Percentiles rank a stretch among this genome's conserved stretches.
Evolutionary conservation across 2,329 filamentous ascomycete genomes (phyloP).

Genomic region (Verticillium dahliae): DNA sequence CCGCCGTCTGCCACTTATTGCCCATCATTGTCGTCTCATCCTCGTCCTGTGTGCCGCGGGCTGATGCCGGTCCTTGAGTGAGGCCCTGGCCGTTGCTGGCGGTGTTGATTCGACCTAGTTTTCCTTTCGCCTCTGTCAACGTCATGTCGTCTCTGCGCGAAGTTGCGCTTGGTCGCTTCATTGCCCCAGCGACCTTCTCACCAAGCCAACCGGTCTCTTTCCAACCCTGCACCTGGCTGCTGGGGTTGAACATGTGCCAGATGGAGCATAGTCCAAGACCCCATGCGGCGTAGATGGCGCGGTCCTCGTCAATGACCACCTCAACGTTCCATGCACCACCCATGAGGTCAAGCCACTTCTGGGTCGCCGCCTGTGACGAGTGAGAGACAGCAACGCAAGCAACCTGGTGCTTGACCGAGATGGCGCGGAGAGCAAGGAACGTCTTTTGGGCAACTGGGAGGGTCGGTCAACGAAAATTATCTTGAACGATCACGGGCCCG

Average conservation of each 20-base stretch:
- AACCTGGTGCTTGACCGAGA: constrained; percentile 45
- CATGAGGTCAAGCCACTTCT: constrained; percentile 50
- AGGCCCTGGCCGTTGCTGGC: constrained; percentile 1
- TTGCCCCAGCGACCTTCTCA: constrained; percentile 38
- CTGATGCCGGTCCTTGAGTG: constrained; percentile 5
- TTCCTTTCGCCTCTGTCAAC: constrained; percentile 24
- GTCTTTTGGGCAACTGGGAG: constrained; percentile 46
- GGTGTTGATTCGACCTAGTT: constrained; percentile 21
- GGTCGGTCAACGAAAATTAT: background rate
- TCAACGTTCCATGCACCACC: constrained; percentile 52
- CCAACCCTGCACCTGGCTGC: constrained; percentile 45
- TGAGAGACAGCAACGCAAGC: constrained; percentile 55
- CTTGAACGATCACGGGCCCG: background rate
- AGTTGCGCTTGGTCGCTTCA: constrained; percentile 20
- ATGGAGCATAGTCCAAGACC: constrained; percentile 44
- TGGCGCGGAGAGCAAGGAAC: constrained; percentile 47
- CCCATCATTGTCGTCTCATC: constrained; percentile 37
- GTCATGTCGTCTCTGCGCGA: background rate
- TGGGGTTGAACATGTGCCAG: constrained; percentile 48
- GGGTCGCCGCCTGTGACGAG: constrained; percentile 47
- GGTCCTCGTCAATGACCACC: constrained; percentile 49
- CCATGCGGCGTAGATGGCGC: constrained; percentile 52
- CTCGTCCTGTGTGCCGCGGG: constrained; percentile 5
- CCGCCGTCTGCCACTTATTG: constrained; percentile 51
- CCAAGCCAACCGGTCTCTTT: constrained; percentile 50